Percentiles rank a stretch among this genome's conserved stretches.
phyloP scores from a whole-genome alignment of 352 stramenopile species.

The Pythium aquatile region DNA sequence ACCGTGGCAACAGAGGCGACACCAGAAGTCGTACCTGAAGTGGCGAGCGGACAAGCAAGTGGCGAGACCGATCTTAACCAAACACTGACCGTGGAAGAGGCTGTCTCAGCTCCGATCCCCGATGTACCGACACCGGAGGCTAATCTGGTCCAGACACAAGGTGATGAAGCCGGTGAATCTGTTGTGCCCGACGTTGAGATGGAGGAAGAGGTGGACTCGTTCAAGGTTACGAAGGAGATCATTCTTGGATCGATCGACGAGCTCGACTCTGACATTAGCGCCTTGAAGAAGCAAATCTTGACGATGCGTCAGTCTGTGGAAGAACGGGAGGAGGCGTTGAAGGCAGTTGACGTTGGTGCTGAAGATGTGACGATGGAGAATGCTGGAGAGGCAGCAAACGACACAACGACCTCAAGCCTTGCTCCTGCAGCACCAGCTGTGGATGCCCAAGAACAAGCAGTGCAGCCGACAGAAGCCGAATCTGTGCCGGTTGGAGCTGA shows the following conservation, averaged over 20 bases:
- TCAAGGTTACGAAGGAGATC: slow-evolving; percentile 64
- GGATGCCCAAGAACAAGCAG: background rate
- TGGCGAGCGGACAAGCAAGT: background rate
- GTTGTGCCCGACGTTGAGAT: background rate
- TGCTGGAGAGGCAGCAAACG: background rate
- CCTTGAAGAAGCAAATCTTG: slow-evolving; percentile 73
- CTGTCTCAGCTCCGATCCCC: background rate
- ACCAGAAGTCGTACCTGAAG: background rate
- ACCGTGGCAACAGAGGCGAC: background rate
- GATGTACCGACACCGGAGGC: background rate
- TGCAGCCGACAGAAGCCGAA: background rate
- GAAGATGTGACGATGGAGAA: slow-evolving; percentile 11
- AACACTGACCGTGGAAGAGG: background rate
- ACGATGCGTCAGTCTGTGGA: slow-evolving; percentile 44
- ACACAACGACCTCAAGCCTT: no score
- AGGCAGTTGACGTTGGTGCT: background rate
- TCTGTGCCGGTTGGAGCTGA: background rate
- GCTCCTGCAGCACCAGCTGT: no score
- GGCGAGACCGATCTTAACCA: background rate
- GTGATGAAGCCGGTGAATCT: slow-evolving; percentile 3
- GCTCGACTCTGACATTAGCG: slow-evolving; percentile 66
- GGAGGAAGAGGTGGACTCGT: slow-evolving; percentile 9
- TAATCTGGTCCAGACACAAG: background rate
- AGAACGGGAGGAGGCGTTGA: slow-evolving; percentile 32
- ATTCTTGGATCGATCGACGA: slow-evolving; percentile 80